These are phyloP conservation scores for Calvatia gigantea DNA, from an alignment of 768 basidiomycete genomes.

Conservation along the genomic window DNA sequence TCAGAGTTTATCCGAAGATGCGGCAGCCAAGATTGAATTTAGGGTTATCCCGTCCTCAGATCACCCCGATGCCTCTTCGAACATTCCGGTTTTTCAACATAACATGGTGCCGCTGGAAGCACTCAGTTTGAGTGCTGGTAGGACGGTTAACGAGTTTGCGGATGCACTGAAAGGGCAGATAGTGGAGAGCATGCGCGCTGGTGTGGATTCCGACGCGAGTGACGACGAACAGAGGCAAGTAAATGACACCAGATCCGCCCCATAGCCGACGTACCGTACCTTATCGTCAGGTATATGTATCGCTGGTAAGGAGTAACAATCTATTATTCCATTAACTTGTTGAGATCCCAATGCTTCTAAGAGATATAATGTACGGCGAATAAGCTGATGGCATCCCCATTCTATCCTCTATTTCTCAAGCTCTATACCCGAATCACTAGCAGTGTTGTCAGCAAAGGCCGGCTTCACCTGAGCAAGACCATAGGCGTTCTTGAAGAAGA, in stretches of 20 bases:
- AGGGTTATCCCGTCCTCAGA: slow-evolving; percentile 70
- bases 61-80: slow-evolving; percentile 66
- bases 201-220: background rate
- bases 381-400: background rate
- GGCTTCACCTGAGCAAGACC: slow-evolving; percentile 75
- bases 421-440: slow-evolving; percentile 53
- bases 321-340: slow-evolving; percentile 4
- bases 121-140: slow-evolving; percentile 72
- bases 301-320: background rate
- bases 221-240: background rate
- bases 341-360: slow-evolving; percentile 4
- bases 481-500: slow-evolving; percentile 87
- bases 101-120: slow-evolving; percentile 94
- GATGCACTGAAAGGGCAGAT: slow-evolving; percentile 59
- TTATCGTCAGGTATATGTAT: background rate
- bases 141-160: slow-evolving; percentile 70
- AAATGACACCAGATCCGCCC: background rate
- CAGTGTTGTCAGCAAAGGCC: slow-evolving; percentile 56
- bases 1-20: slow-evolving; percentile 27
- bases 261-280: too few species aligned
- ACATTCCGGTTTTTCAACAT: slow-evolving; percentile 73
- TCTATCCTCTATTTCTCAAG: slow-evolving; percentile 39
- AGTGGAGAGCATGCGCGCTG: slow-evolving; percentile 23
- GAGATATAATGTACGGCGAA: background rate
- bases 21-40: slow-evolving; percentile 34